Conservation (phyloP, 2,329 filamentous ascomycete species). For the Coniochaeta prunicola region DNA sequence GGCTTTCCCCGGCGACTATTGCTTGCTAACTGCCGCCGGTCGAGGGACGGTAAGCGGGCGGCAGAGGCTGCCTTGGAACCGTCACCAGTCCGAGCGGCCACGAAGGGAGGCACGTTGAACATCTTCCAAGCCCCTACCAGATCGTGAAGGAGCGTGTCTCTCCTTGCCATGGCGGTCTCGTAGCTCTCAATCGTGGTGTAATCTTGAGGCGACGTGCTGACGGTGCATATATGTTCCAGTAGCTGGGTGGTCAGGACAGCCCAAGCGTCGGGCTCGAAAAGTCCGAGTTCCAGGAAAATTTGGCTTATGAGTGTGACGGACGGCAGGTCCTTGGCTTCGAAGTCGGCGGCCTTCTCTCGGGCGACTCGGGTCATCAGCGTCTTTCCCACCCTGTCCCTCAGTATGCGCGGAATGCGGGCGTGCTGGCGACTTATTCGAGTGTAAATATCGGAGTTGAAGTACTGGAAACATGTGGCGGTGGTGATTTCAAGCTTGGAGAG, state of each 20-base stretch:
- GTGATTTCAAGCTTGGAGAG: constrained; percentile 12
- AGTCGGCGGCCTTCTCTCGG: constrained; percentile 22
- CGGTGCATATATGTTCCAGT: constrained; percentile 21
- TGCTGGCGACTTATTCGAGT: constrained; percentile 18
- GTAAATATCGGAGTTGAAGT: constrained; percentile 23
- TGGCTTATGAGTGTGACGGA: constrained; percentile 29
- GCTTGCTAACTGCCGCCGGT: background rate
- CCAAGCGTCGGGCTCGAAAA: constrained; percentile 26
- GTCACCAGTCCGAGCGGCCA: constrained; percentile 2
- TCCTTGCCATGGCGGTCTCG: constrained; percentile 19
- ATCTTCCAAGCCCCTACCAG: constrained; percentile 33
- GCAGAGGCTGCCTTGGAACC: constrained; percentile 8
- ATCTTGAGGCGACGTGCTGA: constrained; percentile 15
- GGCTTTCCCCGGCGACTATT: background rate
- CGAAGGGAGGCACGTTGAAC: constrained; percentile 23
- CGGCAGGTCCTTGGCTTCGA: constrained; percentile 22
- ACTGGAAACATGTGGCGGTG: constrained; percentile 17
- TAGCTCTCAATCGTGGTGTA: constrained; percentile 18
- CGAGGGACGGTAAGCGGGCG: constrained; percentile 8
- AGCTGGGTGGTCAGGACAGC: constrained; percentile 23
- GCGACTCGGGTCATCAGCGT: constrained; percentile 22
- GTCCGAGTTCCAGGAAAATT: constrained; percentile 24
- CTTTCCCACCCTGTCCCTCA: constrained; percentile 17
- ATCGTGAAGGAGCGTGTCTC: constrained; percentile 27
- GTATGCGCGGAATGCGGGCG: constrained; percentile 20